Conservation (phyloP, 495 filamentous ascomycete species). For the Chlorociboria aeruginascens region DNA sequence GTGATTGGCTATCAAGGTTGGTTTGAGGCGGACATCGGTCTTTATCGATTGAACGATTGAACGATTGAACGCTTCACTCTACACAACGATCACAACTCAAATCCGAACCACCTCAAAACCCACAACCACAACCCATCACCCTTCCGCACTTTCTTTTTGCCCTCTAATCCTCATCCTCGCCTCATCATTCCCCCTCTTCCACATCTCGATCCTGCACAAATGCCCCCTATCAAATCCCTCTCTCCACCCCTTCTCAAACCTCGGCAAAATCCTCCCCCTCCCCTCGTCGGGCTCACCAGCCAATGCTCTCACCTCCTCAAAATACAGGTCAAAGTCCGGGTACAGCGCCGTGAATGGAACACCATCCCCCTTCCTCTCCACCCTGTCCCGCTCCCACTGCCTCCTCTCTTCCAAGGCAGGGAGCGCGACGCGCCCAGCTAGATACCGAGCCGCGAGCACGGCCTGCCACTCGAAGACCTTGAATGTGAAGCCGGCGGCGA, state of each 20-base stretch:
- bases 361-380: constrained; percentile 36
- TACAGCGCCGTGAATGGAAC: constrained; percentile 34
- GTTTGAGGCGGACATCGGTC: no score
- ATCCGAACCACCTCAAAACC: neutral
- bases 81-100: no score
- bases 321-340: constrained; percentile 44
- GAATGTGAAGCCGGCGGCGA: constrained; percentile 24
- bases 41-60: no score
- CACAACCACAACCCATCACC: neutral
- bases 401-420: constrained; percentile 30
- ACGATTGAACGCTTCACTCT: no score
- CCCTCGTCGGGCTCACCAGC: constrained; percentile 11
- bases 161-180: constrained; percentile 8
- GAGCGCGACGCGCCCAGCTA: constrained; percentile 28
- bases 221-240: constrained; percentile 10
- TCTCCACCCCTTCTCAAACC: constrained; percentile 12
- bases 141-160: neutral
- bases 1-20: no score
- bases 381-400: constrained; percentile 39
- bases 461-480: constrained; percentile 34
- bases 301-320: constrained; percentile 25
- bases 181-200: constrained; percentile 14
- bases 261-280: constrained; percentile 6
- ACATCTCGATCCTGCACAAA: constrained; percentile 14
- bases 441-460: constrained; percentile 24